phyloP scores from a whole-genome alignment of 225 moss, liverwort and hornwort genomes.

The Marchantia paleacea region DNA sequence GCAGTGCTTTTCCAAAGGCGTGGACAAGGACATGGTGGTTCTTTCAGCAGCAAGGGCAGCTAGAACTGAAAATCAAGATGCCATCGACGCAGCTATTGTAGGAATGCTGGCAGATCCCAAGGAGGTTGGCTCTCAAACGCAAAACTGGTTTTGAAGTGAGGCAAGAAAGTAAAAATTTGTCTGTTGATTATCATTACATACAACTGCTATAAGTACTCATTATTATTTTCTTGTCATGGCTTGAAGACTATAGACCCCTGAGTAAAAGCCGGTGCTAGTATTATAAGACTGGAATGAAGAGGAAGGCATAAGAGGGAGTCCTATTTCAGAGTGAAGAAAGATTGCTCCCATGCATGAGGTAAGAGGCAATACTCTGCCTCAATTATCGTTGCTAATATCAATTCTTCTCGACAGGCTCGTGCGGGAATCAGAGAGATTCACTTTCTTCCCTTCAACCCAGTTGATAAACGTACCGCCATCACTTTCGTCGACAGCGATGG shows the following conservation, averaged over 20 bases:
- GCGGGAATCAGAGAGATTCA: conserved; percentile 37
- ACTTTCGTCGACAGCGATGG: conserved; percentile 37
- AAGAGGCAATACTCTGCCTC: too few relatives aligned
- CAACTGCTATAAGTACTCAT: neutral
- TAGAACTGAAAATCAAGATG: conserved; percentile 48
- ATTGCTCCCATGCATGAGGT: too few relatives aligned
- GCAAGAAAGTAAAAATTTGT: too few relatives aligned
- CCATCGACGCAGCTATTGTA: conserved; percentile 47
- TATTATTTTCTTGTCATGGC: too few relatives aligned
- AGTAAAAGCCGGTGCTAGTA: too few relatives aligned
- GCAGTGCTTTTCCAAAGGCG: conserved; percentile 33
- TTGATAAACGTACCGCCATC: conserved; percentile 47
- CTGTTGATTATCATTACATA: too few relatives aligned
- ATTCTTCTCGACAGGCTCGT: conserved; percentile 27
- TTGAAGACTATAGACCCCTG: too few relatives aligned
- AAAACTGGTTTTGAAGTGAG: too few relatives aligned
- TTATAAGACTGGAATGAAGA: too few relatives aligned
- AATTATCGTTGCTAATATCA: neutral
- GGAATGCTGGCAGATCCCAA: conserved; percentile 49
- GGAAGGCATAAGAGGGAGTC: too few relatives aligned
- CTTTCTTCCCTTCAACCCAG: conserved; percentile 45
- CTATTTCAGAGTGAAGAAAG: neutral
- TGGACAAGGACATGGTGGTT: conserved; percentile 42
- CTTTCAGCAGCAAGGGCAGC: conserved; percentile 48
- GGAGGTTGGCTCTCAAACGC: conserved; percentile 14